These are phyloP conservation scores for Corymbia maculata DNA, from an alignment of 345 rosid genomes.

Conservation along the genomic window DNA sequence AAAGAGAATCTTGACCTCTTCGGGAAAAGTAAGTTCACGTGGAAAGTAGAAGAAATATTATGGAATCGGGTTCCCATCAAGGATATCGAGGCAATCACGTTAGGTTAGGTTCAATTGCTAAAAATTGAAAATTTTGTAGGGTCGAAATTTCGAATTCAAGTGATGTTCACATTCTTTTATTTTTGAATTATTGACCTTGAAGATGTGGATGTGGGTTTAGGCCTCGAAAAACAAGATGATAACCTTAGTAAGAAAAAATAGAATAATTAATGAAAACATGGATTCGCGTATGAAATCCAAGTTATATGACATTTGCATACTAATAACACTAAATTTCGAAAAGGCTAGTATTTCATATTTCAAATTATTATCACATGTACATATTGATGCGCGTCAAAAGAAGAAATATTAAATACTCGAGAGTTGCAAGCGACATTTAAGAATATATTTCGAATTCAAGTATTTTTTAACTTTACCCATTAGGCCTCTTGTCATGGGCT, in stretches of 20 bases:
- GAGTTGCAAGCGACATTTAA: neutral
- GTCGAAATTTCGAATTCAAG: neutral
- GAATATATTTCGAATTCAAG: neutral
- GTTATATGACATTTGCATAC: neutral
- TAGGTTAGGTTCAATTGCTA: neutral
- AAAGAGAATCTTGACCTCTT: neutral
- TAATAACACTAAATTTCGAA: neutral
- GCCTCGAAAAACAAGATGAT: neutral
- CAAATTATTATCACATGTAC: neutral
- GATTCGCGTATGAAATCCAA: neutral
- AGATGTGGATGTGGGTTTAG: neutral
- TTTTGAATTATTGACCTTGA: neutral
- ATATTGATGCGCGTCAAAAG: neutral
- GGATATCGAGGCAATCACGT: no score
- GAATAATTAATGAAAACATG: neutral
- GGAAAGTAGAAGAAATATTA: neutral
- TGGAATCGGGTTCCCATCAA: neutral
- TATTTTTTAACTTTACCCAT: neutral
- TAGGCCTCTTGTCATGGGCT: neutral
- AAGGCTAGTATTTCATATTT: neutral
- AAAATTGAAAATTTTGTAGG: no score
- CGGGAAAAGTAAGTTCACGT: neutral
- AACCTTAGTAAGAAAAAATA: neutral
- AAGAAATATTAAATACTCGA: neutral
- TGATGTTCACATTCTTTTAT: neutral